A percentile compares a stretch with the other conserved stretches of the same genome.
Evolutionary conservation across 257 asterid genomes (phyloP).

Genomic region (Anisodus acutangulus): DNA sequence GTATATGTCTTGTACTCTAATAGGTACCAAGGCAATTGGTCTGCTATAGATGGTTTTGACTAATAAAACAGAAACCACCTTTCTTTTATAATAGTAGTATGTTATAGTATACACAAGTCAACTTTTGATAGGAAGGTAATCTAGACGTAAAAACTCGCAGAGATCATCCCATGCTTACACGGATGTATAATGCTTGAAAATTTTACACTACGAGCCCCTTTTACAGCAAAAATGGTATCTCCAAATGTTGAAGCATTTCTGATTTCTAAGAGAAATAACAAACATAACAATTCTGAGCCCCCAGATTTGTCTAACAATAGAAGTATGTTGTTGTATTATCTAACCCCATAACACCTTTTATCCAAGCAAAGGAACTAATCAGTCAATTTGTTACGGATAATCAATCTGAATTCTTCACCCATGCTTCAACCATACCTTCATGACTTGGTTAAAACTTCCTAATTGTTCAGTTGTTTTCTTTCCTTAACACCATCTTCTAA

Average conservation of each 20-base stretch:
- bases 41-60: neutral
- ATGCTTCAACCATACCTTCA: neutral
- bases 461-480: neutral
- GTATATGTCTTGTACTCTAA: neutral
- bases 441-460: neutral
- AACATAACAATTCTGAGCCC: neutral
- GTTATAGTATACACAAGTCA: neutral
- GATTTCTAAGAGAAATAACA: neutral
- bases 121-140: neutral
- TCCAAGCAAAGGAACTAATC: neutral
- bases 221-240: neutral
- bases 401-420: neutral
- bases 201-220: neutral
- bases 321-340: neutral
- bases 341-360: neutral
- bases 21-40: neutral
- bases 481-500: neutral
- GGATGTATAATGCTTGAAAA: neutral
- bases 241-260: neutral
- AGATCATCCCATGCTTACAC: conserved; percentile 13
- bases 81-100: neutral
- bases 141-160: neutral
- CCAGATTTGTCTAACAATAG: neutral
- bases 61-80: neutral
- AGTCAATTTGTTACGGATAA: neutral